Percentiles rank a stretch among this genome's conserved stretches.
Conservation (phyloP, 108 stramenopile species). For the Skeletonema tropicum region DNA sequence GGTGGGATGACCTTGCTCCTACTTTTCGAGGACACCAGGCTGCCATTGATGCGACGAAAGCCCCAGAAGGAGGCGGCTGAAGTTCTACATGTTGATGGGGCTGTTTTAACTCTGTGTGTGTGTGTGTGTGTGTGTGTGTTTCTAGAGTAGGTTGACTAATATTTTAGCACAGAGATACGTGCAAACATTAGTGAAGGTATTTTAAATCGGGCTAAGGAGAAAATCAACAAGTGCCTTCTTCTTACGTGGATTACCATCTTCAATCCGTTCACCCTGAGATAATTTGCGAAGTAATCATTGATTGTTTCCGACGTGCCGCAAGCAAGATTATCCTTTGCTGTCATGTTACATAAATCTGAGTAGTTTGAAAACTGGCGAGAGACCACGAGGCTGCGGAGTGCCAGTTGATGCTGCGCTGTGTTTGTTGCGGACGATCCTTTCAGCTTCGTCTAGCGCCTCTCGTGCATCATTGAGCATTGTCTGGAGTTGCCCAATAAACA, state of each 20-base stretch:
- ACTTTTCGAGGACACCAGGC: no score
- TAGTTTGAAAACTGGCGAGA: not conserved
- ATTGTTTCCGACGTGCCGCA: not conserved
- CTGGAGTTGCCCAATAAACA: not conserved
- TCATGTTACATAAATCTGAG: not conserved
- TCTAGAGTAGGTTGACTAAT: no score
- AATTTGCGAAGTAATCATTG: not conserved
- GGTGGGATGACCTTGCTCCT: no score
- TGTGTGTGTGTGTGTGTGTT: no score
- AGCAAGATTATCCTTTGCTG: no score
- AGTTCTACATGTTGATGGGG: no score
- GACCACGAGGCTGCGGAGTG: not conserved
- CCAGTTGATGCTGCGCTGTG: not conserved
- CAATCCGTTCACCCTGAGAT: not conserved
- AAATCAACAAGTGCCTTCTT: conserved; percentile 5
- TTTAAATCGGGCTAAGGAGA: not conserved
- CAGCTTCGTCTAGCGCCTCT: not conserved
- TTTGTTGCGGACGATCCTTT: not conserved
- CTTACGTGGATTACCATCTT: conserved; percentile 1
- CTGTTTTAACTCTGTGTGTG: no score
- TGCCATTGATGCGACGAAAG: no score
- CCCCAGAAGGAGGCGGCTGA: no score
- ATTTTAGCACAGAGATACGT: no score
- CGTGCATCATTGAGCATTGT: not conserved
- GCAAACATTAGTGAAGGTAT: no score